These are phyloP conservation scores for Fusarium metavorans DNA, from an alignment of 2,329 filamentous ascomycete species.

Conservation along the genomic window DNA sequence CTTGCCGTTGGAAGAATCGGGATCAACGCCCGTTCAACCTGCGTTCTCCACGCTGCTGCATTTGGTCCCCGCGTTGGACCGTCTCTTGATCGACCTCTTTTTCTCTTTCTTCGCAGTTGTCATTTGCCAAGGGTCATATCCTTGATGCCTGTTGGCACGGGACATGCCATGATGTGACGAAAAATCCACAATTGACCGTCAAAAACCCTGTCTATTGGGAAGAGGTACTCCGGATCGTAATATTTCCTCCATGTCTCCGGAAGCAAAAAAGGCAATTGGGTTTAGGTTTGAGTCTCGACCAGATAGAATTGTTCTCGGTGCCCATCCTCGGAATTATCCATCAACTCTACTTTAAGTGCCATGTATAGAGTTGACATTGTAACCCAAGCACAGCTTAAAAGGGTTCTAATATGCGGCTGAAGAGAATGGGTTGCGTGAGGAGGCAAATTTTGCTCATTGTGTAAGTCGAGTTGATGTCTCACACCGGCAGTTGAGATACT, in stretches of 20 bases:
- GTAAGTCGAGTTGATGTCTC: background rate
- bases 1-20: background rate
- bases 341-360: background rate
- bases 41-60: background rate
- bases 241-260: background rate
- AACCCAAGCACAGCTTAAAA: background rate
- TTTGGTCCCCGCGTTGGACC: background rate
- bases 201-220: background rate
- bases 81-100: background rate
- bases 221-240: background rate
- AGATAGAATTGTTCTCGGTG: background rate
- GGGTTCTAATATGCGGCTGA: background rate
- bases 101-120: no score
- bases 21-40: background rate
- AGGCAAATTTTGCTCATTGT: background rate
- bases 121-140: slow-evolving; percentile 1
- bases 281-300: background rate
- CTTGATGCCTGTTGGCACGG: background rate
- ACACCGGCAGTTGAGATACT: background rate
- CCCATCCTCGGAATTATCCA: background rate
- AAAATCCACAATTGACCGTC: background rate
- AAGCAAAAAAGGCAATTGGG: background rate
- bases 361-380: background rate
- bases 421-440: background rate
- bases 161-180: background rate